Base-by-base conservation (phyloP, 2,329 filamentous ascomycete species). In the Trichoderma aggressivum region DNA sequence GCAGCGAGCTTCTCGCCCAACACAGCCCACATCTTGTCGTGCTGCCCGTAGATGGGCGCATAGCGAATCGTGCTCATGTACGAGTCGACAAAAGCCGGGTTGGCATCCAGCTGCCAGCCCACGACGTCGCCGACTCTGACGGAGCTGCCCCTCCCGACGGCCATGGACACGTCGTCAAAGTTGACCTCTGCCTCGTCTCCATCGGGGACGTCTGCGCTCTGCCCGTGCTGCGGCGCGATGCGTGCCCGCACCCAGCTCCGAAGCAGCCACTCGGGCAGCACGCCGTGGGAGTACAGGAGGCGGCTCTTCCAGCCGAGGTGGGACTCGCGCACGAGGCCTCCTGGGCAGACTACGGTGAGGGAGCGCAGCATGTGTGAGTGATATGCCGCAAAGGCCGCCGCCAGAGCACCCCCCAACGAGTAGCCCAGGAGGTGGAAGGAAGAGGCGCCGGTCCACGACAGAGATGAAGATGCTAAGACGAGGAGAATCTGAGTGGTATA, bases 401-500 rank as follows among this genome's bases (percentile, higher is more conserved):
- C 86, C 53, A 97, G 87, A 16, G 91, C 92, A 43, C 93, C 94
- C 59, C 94, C 93, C 0, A 97, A 85, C 0, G 91, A 94, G 79
- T 96, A 97, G 2, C 93, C 94, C 4, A 94, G 81, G 7, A 97
- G 82, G 72, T 89, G 88, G 79, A 96, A 95, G 66, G 84, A 85
- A 8, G 82, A 82, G 65, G 83, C 81, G 34, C 81, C 79, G 4
- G 80, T 81, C 90, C 90, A 92, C 0, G 84, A 71, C 3, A 91
- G 77, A 1, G 82, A 79, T 0, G 90, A 92, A 1, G 90, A 92
- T 1, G 87, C 84, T n/a, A 93, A 82, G 10, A 86, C 89, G 12
- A 91, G 83, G 39, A 92, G 81, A 43, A 93, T 88, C 78, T 93
- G 89, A 0, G 87, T 84, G 4, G 85, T 86, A 80, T 91, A 93